Evolutionary conservation across 2,329 filamentous ascomycete genomes (phyloP), one percentile per base, ranked within the genome.

Genomic region (Penicillium polonicum): DNA sequence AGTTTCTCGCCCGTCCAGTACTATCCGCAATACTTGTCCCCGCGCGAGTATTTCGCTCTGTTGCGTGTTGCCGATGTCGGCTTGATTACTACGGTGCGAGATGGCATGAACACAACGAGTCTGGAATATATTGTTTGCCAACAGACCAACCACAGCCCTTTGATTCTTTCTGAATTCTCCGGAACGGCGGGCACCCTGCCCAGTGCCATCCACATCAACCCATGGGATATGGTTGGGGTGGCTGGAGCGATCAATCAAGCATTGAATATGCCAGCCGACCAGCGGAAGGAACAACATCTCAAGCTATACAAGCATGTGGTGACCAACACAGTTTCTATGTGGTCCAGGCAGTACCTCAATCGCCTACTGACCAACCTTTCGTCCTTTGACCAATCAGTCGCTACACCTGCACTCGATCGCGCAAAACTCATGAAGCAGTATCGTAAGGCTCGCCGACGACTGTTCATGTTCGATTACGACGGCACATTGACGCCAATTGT

Each of bases 381-480:
- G 23, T 90, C 89, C 17, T 89, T 88, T 67, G 88, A 89, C 64
- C 87, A 89, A 59, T 84, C 86, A 12, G 85, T 88, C 57, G 85
- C 88, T 4, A 97, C 93, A 1, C 93, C 93, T 0, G 82, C 88
- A 2, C 84, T 97, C 21, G 92, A 97, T 71, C 87, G 87, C 36
- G 81, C 86, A 4, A 81, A 85, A 61, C 76, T 97, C 64, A 79
- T 96, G 38, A 79, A 82, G 54, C 87, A 88, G 59, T 97, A 97
- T 75, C 85, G 86, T 59, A 79, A 83, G 39, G 87, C 91, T 4
- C 84, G 84, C 61, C 91, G 90, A 76, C 87, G 94, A 12, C 81
- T 99, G 3, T 96, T 97, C 80, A 93, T 99, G 90, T 97, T 97
- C 72, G 94, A 99, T 77, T 99, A 99, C 70, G 94, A 99, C 72